Base-by-base conservation (phyloP, 192 early-diverging fungal genomes). In the Coemansia erecta region DNA sequence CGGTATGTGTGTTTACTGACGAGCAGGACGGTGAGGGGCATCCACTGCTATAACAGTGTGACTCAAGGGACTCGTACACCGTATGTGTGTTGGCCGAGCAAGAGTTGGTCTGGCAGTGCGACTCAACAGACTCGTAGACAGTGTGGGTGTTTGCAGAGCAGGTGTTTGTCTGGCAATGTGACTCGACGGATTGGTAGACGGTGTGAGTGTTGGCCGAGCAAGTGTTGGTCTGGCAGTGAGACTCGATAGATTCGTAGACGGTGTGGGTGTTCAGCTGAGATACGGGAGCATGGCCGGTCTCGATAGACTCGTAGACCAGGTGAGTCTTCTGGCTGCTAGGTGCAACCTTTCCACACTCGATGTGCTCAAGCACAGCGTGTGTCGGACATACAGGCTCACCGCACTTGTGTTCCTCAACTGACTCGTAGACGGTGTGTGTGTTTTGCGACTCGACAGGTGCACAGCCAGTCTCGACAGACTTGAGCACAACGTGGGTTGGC, bases 401-500 rank as follows among this genome's bases (percentile, higher is more conserved):
- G 8, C 24, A 51, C 26, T 51, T 51, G 49, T 51, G 23, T 17
- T 51, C 13, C n/a, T 51, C 49, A 7, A 51, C 23, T 2, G 72
- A 73, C 42, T 63, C 61, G 14, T 53, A 55, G 8, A 67, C 66
- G 2, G 60, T 61, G 46, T 68, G 66, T 40, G 56, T 70, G 57
- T 58, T 52, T 14, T 60, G 24, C 12, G 53, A 56, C 4, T 19
- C 22, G 9, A 24, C 13, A n/a, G 37, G 15, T 3, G 15, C 40
- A 31, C 37, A 53, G 1, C 54, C 46, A 11, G 41, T 46, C 51
- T 66, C 63, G 15, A 66, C 42, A 12, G 63, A 66, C 42, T 58
- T 48, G 17, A 66, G 41, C 12, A 66, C 63, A 11, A 58, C 43
- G 43, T 64, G 63, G 2, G 64, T 49, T 39, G 35, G 45, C 5